Evolutionary conservation across 2,329 filamentous ascomycete genomes (phyloP).

Genomic region (Talaromyces sp.): DNA sequence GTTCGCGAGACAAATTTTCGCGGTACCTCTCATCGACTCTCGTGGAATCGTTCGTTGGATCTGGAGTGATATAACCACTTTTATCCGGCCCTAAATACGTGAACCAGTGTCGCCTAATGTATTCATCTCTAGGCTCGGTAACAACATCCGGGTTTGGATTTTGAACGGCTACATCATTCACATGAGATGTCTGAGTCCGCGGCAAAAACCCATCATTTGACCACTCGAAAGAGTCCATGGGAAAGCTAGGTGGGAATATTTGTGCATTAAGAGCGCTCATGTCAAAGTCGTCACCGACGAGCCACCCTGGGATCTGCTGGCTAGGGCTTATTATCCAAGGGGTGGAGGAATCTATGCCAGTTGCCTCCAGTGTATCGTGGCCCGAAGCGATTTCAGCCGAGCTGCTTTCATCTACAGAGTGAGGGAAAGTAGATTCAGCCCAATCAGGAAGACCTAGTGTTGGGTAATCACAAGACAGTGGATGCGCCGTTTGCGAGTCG

Average conservation of each 20-base stretch:
- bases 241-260: constrained; percentile 5
- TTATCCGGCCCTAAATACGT: constrained; percentile 1
- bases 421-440: neutral
- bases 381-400: neutral
- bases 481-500: neutral
- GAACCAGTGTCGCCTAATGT: constrained; percentile 1
- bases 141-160: neutral
- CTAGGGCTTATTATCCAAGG: constrained; percentile 8
- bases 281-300: constrained; percentile 20
- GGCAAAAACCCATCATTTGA: neutral
- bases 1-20: constrained; percentile 13
- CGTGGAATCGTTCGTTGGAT: neutral
- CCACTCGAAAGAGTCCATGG: neutral
- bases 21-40: neutral
- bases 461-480: constrained; percentile 1
- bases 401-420: neutral
- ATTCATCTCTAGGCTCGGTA: neutral
- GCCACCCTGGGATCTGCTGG: constrained; percentile 15
- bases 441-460: neutral
- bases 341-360: neutral
- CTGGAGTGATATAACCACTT: constrained; percentile 4
- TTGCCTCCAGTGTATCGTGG: neutral
- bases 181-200: neutral
- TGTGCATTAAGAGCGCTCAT: constrained; percentile 16
- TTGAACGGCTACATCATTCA: neutral